Base-by-base conservation (phyloP, 495 filamentous ascomycete genomes). In the Penicillium psychrofluorescens region DNA sequence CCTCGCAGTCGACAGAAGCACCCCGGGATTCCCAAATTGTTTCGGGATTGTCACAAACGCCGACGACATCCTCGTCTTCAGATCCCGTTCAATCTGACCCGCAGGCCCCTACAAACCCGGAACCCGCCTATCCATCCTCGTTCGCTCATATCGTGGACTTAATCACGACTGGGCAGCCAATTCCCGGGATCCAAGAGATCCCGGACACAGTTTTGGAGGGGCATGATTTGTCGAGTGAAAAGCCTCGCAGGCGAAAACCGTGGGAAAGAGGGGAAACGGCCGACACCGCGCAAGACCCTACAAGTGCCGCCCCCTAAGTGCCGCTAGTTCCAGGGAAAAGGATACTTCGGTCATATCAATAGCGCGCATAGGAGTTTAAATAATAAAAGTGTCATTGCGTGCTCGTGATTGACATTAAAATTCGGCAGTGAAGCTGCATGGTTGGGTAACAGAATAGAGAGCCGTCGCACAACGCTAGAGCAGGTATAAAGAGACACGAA, bases 101-200 rank as follows among this genome's bases (percentile, higher is more conserved):
- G 6, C 35, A 44, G 36, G 29, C 30, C 30, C 15, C 46, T 8
- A 11, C 47, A 7, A 41, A 50, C n/a, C 6, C 56, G 22, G 68
- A 75, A 16, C 69, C 80, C 35, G 78, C 83, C 4, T 95, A 95
- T 59, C 92, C 92, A 5, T 81, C 80, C 16, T 85, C 84, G 2
- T 97, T 98, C 56, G 81, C 86, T 27, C 82, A 91, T 45, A 90
- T 98, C 40, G 82, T 95, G 31, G 89, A 88, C 35, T 79, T 96
- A 29, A 88, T 98, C 50, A 85, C 84, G 4, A 84, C 76, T 13
- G 90, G 89, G 35, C 79, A 89, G 59, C 81, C 84, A 4, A 85
- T 98, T 40, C 86, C 89, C 0, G 92, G 92, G 2, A 94, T 98
- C 55, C 81, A 82, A 49, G 74, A 96, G 48, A 92, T 98, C 49